Evolutionary conservation across 305 asterid genomes (phyloP), one percentile per base, ranked within the genome.

Genomic region (Solanum hybrid): DNA sequence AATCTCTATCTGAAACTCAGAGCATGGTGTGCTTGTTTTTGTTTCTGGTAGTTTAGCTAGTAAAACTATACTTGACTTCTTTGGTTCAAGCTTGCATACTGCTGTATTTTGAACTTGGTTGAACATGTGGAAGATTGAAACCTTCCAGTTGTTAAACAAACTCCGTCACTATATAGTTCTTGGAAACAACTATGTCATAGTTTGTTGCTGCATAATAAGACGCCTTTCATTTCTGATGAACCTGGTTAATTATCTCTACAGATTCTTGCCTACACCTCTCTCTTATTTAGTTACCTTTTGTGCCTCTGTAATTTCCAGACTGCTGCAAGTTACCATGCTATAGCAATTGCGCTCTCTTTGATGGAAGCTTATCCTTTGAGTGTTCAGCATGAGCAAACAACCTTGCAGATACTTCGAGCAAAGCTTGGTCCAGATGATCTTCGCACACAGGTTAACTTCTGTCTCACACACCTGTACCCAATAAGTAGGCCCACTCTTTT

Each of bases 341-440:
- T 97, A 78, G 99, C 99, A 81, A 97, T 97, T 90, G 99, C 99
- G 86, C 97, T 97, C 89, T 97, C 99, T 39, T 94, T 97, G 98
- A 97, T 96, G 99, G 99, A 97, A 93, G 99, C 99, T 89, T 97
- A 96, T 92, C 98, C 99, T 75, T 93, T 97, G 91, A 97, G 99
- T 91, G 99, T 97, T 94, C 99, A 97, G 94, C 99, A 97, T 86
- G 99, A 97, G 91, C 99, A 97, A 91, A 97, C 99, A 90, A 97
- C 99, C 89, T 94, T 97, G 92, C 98, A 96, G 92, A 97, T 97
- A 89, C 96, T 97, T 90, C 94, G 98, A 83, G 95, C 98, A 88
- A 97, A 97, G 96, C 97, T 97, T 89, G 99, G 99, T 90, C 96
- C 97, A 36, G 99, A 97, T 91, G 99, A 97, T 92, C 99, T 96